A percentile compares a stretch with the other conserved stretches of the same genome.
These are phyloP conservation scores for Lactarius quietus DNA, from an alignment of 768 basidiomycete genomes.

Conservation along the genomic window DNA sequence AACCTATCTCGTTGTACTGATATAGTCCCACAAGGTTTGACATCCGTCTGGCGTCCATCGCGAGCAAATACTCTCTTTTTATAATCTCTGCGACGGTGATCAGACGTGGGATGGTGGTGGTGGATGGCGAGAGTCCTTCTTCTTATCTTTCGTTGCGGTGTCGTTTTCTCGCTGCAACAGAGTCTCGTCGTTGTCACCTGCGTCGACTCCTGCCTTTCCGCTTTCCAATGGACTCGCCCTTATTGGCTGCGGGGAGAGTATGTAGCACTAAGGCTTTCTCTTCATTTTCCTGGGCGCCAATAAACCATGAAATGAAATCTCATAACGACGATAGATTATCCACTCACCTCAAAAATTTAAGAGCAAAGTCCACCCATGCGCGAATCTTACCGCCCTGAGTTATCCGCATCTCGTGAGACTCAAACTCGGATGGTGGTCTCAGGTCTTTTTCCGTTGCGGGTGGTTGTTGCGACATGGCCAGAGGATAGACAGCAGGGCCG, in stretches of 20 bases:
- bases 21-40: slow-evolving; percentile 49
- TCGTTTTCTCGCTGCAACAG: slow-evolving; percentile 9
- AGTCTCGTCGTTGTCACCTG: slow-evolving; percentile 2
- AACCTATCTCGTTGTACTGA: slow-evolving; percentile 73
- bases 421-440: background rate
- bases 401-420: slow-evolving; percentile 36
- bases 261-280: slow-evolving; percentile 52
- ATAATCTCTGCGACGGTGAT: slow-evolving; percentile 80
- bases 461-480: slow-evolving; percentile 2
- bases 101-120: slow-evolving; percentile 53
- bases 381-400: slow-evolving; percentile 37
- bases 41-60: slow-evolving; percentile 36
- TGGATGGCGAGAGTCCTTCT: slow-evolving; percentile 35
- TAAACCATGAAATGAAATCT: background rate
- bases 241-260: slow-evolving; percentile 45
- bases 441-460: background rate
- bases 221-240: background rate
- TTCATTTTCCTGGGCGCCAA: slow-evolving; percentile 42
- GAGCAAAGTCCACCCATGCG: slow-evolving; percentile 37
- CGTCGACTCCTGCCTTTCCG: slow-evolving; percentile 12
- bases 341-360: slow-evolving; percentile 37
- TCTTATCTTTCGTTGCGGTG: slow-evolving; percentile 10
- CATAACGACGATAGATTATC: background rate
- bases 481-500: background rate
- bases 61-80: slow-evolving; percentile 72